These are phyloP conservation scores for Aspergillus melleus DNA, from an alignment of 2,329 filamentous ascomycete genomes.

Conservation along the genomic window DNA sequence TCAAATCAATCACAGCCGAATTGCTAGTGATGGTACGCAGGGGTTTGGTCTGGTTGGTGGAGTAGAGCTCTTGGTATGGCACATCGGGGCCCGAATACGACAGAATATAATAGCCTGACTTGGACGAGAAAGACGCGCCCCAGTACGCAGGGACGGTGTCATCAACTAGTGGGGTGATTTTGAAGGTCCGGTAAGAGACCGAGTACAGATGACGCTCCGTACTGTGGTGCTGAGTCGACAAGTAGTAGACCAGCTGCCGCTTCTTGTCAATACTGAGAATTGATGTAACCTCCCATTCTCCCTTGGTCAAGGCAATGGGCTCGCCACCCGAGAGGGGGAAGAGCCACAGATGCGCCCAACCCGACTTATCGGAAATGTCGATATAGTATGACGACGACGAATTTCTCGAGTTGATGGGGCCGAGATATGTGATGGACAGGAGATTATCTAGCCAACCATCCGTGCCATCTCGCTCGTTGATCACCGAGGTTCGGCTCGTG, in stretches of 20 bases:
- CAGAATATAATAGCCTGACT: slow-evolving; percentile 65
- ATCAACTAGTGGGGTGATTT: slow-evolving; percentile 62
- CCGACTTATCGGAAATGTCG: slow-evolving; percentile 65
- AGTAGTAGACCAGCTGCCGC: slow-evolving; percentile 62
- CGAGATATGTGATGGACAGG: slow-evolving; percentile 48
- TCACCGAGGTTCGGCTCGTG: slow-evolving; percentile 46
- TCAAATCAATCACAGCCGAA: slow-evolving; percentile 54
- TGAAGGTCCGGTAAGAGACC: slow-evolving; percentile 56
- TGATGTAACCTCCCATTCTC: slow-evolving; percentile 64
- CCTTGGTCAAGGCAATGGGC: slow-evolving; percentile 60
- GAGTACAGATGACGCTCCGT: slow-evolving; percentile 69
- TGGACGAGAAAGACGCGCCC: slow-evolving; percentile 65
- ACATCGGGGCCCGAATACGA: slow-evolving; percentile 66
- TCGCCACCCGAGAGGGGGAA: slow-evolving; percentile 59
- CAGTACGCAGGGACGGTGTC: slow-evolving; percentile 60
- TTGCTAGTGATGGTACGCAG: slow-evolving; percentile 63
- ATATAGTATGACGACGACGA: slow-evolving; percentile 55
- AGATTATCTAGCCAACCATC: slow-evolving; percentile 63
- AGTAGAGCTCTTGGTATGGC: slow-evolving; percentile 68
- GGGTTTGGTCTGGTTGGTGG: slow-evolving; percentile 54
- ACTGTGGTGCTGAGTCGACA: slow-evolving; percentile 64
- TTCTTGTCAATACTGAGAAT: slow-evolving; percentile 61
- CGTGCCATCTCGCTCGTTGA: slow-evolving; percentile 59
- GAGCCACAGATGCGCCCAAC: slow-evolving; percentile 67
- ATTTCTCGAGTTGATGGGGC: slow-evolving; percentile 33